These are phyloP conservation scores for Candida loeiensis DNA, from an alignment of 805 yeast species.

Conservation along the genomic window DNA sequence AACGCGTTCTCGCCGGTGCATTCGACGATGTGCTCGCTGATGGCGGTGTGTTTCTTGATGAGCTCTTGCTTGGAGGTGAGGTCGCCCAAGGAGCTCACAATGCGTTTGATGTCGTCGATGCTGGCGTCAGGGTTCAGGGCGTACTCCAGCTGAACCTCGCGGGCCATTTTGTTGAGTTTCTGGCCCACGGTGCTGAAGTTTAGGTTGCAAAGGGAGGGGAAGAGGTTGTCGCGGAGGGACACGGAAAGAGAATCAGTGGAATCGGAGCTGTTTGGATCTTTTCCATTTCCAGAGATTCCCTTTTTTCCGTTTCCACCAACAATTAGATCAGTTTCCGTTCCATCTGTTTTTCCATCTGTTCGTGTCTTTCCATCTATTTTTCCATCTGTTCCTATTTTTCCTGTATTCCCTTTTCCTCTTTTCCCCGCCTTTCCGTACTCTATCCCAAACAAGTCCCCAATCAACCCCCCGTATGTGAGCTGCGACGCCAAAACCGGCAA, in stretches of 20 bases:
- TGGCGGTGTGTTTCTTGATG: slow-evolving; percentile 66
- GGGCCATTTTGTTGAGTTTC: slow-evolving; percentile 66
- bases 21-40: slow-evolving; percentile 62
- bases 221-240: slow-evolving; percentile 36
- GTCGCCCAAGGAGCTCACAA: slow-evolving; percentile 67
- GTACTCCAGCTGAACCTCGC: slow-evolving; percentile 62
- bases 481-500: slow-evolving; percentile 71
- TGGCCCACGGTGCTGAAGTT: slow-evolving; percentile 82
- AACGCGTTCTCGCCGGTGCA: slow-evolving; percentile 39
- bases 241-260: too few relatives aligned
- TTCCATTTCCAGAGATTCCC: neutral
- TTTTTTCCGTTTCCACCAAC: neutral
- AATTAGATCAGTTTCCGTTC: too few relatives aligned
- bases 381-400: neutral
- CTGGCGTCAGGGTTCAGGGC: slow-evolving; percentile 28
- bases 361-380: neutral
- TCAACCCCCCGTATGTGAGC: slow-evolving; percentile 74
- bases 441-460: slow-evolving; percentile 66
- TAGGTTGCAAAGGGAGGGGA: slow-evolving; percentile 40
- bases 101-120: slow-evolving; percentile 48
- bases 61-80: slow-evolving; percentile 65
- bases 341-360: neutral
- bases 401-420: neutral
- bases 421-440: slow-evolving; percentile 20
- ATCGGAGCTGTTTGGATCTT: too few relatives aligned